Percentiles rank a stretch among this genome's conserved stretches.
Evolutionary conservation across 257 asterid genomes (phyloP).

Genomic region (Ballota nigra): DNA sequence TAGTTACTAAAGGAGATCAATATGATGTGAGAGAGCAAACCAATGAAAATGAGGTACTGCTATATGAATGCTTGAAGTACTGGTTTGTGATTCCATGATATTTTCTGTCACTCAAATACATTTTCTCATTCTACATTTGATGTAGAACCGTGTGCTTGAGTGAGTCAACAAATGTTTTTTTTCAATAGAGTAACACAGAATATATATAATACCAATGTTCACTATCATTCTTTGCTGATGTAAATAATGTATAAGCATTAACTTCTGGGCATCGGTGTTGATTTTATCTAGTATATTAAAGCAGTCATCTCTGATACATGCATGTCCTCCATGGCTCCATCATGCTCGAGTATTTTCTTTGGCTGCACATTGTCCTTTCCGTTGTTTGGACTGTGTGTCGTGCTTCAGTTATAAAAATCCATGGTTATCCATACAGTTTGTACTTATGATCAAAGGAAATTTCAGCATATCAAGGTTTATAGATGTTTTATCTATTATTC

Average conservation of each 20-base stretch:
- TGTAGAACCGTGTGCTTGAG: not conserved
- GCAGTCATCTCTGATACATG: not conserved
- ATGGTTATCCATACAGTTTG: not conserved
- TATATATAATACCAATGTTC: not conserved
- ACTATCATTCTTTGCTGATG: not conserved
- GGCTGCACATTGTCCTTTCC: not conserved
- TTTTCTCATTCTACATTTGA: not conserved
- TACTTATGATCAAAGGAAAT: not conserved
- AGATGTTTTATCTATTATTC: too few relatives aligned
- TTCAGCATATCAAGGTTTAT: not conserved
- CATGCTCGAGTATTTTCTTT: conserved; percentile 1
- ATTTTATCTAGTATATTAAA: not conserved
- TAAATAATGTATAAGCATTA: not conserved
- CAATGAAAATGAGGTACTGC: conserved; percentile 65
- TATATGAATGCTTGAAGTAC: conserved; percentile 2
- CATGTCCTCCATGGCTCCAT: not conserved
- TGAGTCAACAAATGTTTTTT: not conserved
- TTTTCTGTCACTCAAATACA: not conserved
- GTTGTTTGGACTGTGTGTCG: not conserved
- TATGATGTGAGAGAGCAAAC: conserved; percentile 89
- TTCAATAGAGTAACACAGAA: not conserved
- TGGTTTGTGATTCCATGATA: not conserved
- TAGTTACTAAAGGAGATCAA: conserved; percentile 98
- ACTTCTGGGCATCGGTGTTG: not conserved
- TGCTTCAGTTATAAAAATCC: not conserved